phyloP scores from a whole-genome alignment of 2,329 filamentous ascomycete species.

The Arthroderma sp. region DNA sequence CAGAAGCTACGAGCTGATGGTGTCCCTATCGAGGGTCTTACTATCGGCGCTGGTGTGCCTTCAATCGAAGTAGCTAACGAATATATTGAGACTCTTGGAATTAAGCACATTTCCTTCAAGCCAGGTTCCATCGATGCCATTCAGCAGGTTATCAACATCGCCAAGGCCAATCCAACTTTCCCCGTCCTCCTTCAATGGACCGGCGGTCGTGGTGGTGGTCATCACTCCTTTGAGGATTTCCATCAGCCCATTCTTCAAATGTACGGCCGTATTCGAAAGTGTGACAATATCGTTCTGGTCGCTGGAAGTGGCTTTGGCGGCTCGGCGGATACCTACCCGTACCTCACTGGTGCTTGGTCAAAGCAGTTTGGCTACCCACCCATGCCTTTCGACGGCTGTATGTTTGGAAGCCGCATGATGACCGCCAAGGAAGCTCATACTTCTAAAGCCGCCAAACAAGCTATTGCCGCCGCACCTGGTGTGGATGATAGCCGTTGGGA shows the following conservation, averaged over 20 bases:
- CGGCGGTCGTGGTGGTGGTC: constrained; percentile 81
- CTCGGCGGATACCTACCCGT: constrained; percentile 80
- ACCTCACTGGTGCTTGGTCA: constrained; percentile 83
- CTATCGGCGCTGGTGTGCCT: constrained; percentile 84
- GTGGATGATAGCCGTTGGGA: constrained; percentile 78
- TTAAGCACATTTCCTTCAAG: constrained; percentile 93
- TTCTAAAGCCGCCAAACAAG: constrained; percentile 74
- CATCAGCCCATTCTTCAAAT: constrained; percentile 82
- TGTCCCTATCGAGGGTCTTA: constrained; percentile 80
- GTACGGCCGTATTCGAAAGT: constrained; percentile 77
- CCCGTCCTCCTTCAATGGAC: constrained; percentile 94
- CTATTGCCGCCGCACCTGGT: constrained; percentile 74
- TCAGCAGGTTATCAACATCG: constrained; percentile 80
- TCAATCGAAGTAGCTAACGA: constrained; percentile 87
- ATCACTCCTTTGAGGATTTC: constrained; percentile 93
- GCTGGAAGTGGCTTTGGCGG: constrained; percentile 88
- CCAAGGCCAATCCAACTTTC: constrained; percentile 84
- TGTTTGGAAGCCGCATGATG: constrained; percentile 92
- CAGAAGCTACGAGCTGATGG: constrained; percentile 69
- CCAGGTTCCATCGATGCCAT: constrained; percentile 81
- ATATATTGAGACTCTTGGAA: constrained; percentile 81
- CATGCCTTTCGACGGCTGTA: constrained; percentile 87
- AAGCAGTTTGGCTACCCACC: constrained; percentile 71
- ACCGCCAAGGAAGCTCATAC: constrained; percentile 85
- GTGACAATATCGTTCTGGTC: constrained; percentile 74